Evolutionary conservation across 345 rosid genomes (phyloP), one percentile per base, ranked within the genome.

Genomic region (Rhizophora apiculata): DNA sequence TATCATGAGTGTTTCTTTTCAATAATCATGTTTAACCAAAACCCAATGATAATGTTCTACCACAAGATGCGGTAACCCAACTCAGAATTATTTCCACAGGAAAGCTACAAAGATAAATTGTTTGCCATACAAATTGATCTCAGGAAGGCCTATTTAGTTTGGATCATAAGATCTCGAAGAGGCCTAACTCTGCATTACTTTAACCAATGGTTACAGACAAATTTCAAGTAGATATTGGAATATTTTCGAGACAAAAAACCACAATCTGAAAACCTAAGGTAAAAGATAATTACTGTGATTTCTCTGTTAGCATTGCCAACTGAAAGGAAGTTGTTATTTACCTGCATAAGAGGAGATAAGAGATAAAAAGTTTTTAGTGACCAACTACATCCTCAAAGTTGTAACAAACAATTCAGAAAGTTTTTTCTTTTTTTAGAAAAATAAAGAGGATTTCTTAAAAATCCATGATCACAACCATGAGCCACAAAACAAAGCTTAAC

Each of bases 281-380:
- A 66, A 51, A 54, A 48, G 57, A 76, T 46, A 69, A 49, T 82
- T 88, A 95, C 99, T 67, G 89, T 85, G 79, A 95, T 84, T 80
- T 92, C 97, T 82, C 81, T 95, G 85, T 89, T 89, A 65, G 86
- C 87, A 79, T 92, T 92, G 64, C 99, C 97, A 67, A 81, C 96
- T 56, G 96, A 95, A 71, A 92, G 92, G 73, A 91, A 87, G 84
- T 95, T 89, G 84, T 95, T 95, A 82, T 95, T 95, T 74, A 92
- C 97, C 99, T 95, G 87, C 83, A 72, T 48, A 64, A 73, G 43
- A 57, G 60, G 71, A 78, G 27, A 64, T 18, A 60, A 56, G 63
- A 36, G 48, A 39, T 62, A 78, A 13, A 1, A 13, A 1, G 20
- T 30, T 53, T 66, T 46, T 22, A 64, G 49, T 27, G 30, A 43